A percentile compares a stretch with the other conserved stretches of the same genome.
Evolutionary conservation across 179 eudicot genomes (phyloP).

Genomic region (Beta lomatogona): DNA sequence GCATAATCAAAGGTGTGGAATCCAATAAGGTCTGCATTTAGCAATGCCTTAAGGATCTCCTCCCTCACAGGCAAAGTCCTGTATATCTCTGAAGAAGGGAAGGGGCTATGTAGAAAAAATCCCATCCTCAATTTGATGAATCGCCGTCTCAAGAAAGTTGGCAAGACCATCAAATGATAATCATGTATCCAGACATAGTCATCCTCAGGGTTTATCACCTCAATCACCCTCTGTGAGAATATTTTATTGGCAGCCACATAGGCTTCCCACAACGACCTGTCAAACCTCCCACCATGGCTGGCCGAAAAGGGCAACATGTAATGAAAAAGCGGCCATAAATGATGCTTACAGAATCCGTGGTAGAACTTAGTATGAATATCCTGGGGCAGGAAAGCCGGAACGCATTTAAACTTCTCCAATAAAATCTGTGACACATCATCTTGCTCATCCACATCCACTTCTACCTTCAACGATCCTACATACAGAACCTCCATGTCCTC

Average conservation of each 20-base stretch:
- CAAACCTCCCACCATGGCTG: slow-evolving; percentile 44
- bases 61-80: slow-evolving; percentile 48
- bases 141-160: slow-evolving; percentile 43
- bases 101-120: slow-evolving; percentile 48
- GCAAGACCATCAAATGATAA: slow-evolving; percentile 50
- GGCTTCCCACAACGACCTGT: slow-evolving; percentile 46
- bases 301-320: slow-evolving; percentile 49
- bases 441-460: slow-evolving; percentile 64
- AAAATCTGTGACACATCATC: slow-evolving; percentile 77
- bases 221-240: slow-evolving; percentile 48
- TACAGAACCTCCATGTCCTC: slow-evolving; percentile 80
- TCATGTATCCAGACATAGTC: slow-evolving; percentile 52
- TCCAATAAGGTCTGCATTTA: slow-evolving; percentile 45
- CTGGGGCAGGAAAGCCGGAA: slow-evolving; percentile 73
- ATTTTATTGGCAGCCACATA: slow-evolving; percentile 49
- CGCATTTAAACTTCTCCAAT: slow-evolving; percentile 76
- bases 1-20: slow-evolving; percentile 54
- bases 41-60: slow-evolving; percentile 47
- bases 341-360: slow-evolving; percentile 51
- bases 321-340: slow-evolving; percentile 51
- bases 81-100: slow-evolving; percentile 50
- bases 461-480: slow-evolving; percentile 69
- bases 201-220: slow-evolving; percentile 48
- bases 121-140: slow-evolving; percentile 46
- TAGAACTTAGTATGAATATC: slow-evolving; percentile 45